phyloP scores from a whole-genome alignment of 805 yeast species.

The Komagataella kurtzmanii region DNA sequence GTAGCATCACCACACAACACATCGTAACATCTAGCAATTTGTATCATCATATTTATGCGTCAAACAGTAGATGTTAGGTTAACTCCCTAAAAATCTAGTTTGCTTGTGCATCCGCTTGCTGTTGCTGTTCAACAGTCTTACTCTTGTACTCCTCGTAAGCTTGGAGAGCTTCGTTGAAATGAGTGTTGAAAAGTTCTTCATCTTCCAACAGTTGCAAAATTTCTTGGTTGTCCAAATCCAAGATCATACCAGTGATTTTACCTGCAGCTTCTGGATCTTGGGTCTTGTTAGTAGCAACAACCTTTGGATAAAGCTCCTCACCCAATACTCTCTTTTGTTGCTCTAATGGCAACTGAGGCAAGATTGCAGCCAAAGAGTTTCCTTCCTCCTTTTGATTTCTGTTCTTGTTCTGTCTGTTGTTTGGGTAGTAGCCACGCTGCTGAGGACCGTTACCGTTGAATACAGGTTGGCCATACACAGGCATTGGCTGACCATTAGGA shows the following conservation, averaged over 20 bases:
- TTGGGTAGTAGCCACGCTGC: slow-evolving; percentile 9
- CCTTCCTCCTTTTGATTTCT: slow-evolving; percentile 6
- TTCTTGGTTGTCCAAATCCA: slow-evolving; percentile 88
- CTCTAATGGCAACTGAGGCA: slow-evolving; percentile 62
- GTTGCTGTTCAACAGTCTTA: background rate
- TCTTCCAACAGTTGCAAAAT: slow-evolving; percentile 81
- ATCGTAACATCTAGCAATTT: background rate
- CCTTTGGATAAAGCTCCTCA: slow-evolving; percentile 91
- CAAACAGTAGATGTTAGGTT: background rate
- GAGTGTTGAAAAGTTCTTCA: slow-evolving; percentile 78
- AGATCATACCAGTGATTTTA: slow-evolving; percentile 97
- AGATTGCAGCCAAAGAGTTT: slow-evolving; percentile 41
- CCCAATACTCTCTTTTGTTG: slow-evolving; percentile 97
- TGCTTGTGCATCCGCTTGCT: slow-evolving; percentile 4
- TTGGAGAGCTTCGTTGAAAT: slow-evolving; percentile 86
- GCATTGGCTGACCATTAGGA: slow-evolving; percentile 75
- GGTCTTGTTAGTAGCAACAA: slow-evolving; percentile 75
- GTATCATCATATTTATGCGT: background rate
- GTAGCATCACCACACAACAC: background rate
- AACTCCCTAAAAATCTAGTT: background rate
- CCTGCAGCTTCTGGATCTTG: slow-evolving; percentile 93
- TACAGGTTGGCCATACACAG: slow-evolving; percentile 78
- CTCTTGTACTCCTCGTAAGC: slow-evolving; percentile 86
- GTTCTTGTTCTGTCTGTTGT: background rate
- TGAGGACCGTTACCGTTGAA: slow-evolving; percentile 27